Conservation (phyloP, 257 asterid genomes). For the Gentiana straminea region DNA sequence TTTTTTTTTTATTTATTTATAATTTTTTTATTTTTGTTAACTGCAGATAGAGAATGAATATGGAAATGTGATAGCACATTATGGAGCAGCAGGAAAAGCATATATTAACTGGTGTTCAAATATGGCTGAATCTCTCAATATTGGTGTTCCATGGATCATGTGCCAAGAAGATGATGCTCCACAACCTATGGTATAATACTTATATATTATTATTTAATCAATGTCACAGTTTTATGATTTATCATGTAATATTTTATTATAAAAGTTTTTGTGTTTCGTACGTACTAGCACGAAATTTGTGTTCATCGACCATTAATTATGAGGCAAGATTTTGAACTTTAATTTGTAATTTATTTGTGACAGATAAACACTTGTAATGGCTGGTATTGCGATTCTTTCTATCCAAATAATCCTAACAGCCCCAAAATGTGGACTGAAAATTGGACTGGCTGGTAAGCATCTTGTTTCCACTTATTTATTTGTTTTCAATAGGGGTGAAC, state of each 20-base stretch:
- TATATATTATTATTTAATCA: not conserved
- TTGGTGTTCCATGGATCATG: constrained; percentile 90
- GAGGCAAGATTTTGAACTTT: too few species aligned
- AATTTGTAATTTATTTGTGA: not conserved
- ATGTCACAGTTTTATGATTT: too few species aligned
- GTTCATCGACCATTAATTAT: too few species aligned
- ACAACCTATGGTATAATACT: constrained; percentile 35
- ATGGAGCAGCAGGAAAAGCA: constrained; percentile 63
- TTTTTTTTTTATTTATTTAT: not conserved
- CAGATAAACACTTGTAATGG: constrained; percentile 79
- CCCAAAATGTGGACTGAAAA: constrained; percentile 94
- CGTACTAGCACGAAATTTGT: too few species aligned
- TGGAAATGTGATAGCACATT: constrained; percentile 40
- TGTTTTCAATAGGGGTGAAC: not conserved
- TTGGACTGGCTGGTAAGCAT: constrained; percentile 80
- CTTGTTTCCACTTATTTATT: not conserved
- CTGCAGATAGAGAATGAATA: constrained; percentile 70
- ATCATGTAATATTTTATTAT: too few species aligned
- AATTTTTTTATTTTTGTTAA: too few species aligned
- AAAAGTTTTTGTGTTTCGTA: too few species aligned
- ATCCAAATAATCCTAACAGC: constrained; percentile 43
- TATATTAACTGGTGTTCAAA: constrained; percentile 61
- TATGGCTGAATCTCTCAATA: constrained; percentile 42
- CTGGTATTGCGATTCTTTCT: constrained; percentile 49
- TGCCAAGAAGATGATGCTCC: constrained; percentile 78